A percentile compares a stretch with the other conserved stretches of the same genome.
These are phyloP conservation scores for Tetraselmis chui DNA, from an alignment of 139 green algal species.

Conservation along the genomic window DNA sequence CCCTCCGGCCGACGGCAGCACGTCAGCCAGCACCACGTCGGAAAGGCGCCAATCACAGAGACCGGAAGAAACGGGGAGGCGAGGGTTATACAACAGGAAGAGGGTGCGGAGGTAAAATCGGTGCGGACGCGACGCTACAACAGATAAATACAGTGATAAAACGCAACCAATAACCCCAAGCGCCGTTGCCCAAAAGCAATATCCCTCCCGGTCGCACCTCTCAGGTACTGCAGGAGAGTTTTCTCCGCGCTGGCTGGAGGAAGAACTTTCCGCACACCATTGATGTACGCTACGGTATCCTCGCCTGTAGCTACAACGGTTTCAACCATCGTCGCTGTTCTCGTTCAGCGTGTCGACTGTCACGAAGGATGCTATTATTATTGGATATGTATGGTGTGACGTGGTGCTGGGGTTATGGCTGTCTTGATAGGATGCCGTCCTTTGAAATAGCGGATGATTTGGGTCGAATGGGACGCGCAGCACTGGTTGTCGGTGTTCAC, in stretches of 20 bases:
- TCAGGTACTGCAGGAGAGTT: slow-evolving; percentile 77
- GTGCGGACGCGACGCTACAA: not conserved
- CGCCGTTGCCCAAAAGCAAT: not conserved
- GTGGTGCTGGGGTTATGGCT: not conserved
- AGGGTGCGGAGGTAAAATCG: not conserved
- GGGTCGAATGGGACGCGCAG: not conserved
- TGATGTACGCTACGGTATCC: slow-evolving; percentile 69
- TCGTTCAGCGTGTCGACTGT: not conserved
- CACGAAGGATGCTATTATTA: not conserved
- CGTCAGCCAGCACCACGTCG: too few relatives aligned
- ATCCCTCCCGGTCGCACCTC: slow-evolving; percentile 42
- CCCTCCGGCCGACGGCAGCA: too few relatives aligned
- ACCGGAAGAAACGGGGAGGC: not conserved
- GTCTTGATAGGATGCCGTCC: not conserved
- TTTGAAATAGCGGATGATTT: not conserved
- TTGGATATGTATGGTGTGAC: not conserved
- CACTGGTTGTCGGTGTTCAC: too few relatives aligned
- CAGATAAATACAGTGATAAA: not conserved
- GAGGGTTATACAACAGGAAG: not conserved
- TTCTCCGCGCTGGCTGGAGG: slow-evolving; percentile 58
- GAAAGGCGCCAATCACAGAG: too few relatives aligned
- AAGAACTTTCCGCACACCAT: slow-evolving; percentile 67
- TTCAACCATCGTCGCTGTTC: not conserved
- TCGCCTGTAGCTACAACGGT: not conserved
- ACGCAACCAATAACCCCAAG: not conserved